Evolutionary conservation across 179 eudicot species (phyloP), one percentile per base, ranked within the genome.

Genomic region (Gypsophila paniculata): DNA sequence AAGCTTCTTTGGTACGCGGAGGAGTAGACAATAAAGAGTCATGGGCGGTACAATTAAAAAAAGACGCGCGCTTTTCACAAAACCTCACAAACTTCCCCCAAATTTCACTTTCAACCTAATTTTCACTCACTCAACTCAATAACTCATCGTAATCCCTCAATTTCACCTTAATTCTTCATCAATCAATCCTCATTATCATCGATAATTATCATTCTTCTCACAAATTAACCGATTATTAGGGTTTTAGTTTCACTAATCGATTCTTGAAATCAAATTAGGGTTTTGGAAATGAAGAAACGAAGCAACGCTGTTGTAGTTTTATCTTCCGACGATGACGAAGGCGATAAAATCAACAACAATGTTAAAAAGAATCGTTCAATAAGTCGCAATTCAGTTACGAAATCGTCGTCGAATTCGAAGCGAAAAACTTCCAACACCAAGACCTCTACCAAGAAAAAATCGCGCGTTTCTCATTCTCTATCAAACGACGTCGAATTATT

Each of bases 271-370:
- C 46, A 9, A 42, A 39, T 44, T 49, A 36, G 57, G 69, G 59
- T 53, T 38, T 44, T 54, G 46, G 15, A 52, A 69, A 88, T 81
- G 85, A 76, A 74, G 70, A 89, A 84, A 74, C 77, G 91, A 72
- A 77, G 76, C 29, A 81, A 72, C 58, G 46, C 80, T 21, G 65
- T 80, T 19, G 81, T 85, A 22, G 21, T 83, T 36, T 65, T 79
- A n/a, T 86, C 88, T 9, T 80, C 87, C 57, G 87, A 82, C 46
- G 90, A 88, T 13, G 90, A 80, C 1, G 85, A 80, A n/a, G 72
- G 59, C 13, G 72, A 55, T 4, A 51, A 42, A 2, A 64, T 26
- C 21, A 65, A 26, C 36, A 22, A 55, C 6, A 21, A 34, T 25
- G 18, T 11, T 46, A 66, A 3, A 4, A 71, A 18, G 26, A 75